Percentiles rank a stretch among this genome's conserved stretches.
Evolutionary conservation across 441 rosid genomes (phyloP).

Genomic region (Bocquillonia castaneifolia): DNA sequence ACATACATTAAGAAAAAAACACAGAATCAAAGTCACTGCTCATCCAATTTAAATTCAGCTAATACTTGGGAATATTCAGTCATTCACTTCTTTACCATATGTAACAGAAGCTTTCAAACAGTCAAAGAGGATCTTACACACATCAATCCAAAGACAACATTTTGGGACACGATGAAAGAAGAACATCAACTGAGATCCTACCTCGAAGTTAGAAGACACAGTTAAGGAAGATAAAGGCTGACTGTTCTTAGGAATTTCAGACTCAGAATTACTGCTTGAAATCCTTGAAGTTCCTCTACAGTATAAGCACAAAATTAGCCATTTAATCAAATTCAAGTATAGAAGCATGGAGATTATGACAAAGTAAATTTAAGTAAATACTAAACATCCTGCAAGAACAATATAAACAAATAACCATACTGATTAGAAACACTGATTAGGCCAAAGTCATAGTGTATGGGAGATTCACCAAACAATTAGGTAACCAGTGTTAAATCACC

Average conservation of each 20-base stretch:
- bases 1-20: not conserved
- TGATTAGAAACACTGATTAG: not conserved
- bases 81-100: not conserved
- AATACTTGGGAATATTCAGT: not conserved
- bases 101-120: not conserved
- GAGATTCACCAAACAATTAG: not conserved
- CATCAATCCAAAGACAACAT: not conserved
- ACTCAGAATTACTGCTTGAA: conserved; percentile 37
- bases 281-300: conserved; percentile 59
- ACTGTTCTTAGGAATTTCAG: conserved; percentile 50
- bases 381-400: not conserved
- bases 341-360: conserved; percentile 5
- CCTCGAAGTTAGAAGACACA: conserved; percentile 85
- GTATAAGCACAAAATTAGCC: conserved; percentile 23
- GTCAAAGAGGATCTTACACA: not conserved
- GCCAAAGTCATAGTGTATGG: not conserved
- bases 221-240: conserved; percentile 50
- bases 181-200: conserved; percentile 22
- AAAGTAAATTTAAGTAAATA: conserved; percentile 4
- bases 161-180: conserved; percentile 1
- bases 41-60: not conserved
- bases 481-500: conserved; percentile 8
- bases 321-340: conserved; percentile 15
- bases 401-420: not conserved
- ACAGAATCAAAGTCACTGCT: conserved; percentile 1